Conservation (phyloP, 306 rosid species). For the Ziziphus jujuba region DNA sequence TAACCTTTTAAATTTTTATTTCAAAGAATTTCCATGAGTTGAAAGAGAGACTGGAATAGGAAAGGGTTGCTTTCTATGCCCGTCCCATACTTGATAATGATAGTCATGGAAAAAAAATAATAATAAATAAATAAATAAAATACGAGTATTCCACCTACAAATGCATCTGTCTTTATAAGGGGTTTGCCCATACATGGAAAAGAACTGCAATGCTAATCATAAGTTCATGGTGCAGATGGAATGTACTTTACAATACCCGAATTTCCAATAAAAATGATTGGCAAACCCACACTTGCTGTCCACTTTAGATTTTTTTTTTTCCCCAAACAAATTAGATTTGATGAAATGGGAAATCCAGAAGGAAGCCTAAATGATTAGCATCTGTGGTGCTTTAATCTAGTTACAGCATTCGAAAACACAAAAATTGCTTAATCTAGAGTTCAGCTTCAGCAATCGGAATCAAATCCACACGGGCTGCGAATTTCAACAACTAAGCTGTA, state of each 20-base stretch:
- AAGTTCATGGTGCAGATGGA: slow-evolving; percentile 38
- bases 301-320: neutral
- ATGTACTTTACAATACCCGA: slow-evolving; percentile 27
- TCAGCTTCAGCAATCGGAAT: neutral
- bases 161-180: slow-evolving; percentile 7
- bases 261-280: slow-evolving; percentile 31
- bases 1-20: neutral
- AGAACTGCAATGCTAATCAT: slow-evolving; percentile 26
- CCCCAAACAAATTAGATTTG: neutral
- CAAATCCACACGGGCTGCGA: neutral
- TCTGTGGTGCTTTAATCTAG: slow-evolving; percentile 13
- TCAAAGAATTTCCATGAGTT: neutral
- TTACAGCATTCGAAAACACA: neutral
- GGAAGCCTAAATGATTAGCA: slow-evolving; percentile 8
- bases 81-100: slow-evolving; percentile 34
- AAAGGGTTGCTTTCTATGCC: slow-evolving; percentile 27
- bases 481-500: neutral
- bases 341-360: neutral
- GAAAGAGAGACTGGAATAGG: neutral
- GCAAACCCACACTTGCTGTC: slow-evolving; percentile 19
- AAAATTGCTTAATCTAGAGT: neutral
- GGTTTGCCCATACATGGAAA: slow-evolving; percentile 13
- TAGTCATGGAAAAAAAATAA: slow-evolving; percentile 7
- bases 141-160: slow-evolving; percentile 14
- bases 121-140: neutral